Percentiles rank a stretch among this genome's conserved stretches.
Conservation (phyloP, 352 stramenopile genomes). For the Pythium phragmiticola region DNA sequence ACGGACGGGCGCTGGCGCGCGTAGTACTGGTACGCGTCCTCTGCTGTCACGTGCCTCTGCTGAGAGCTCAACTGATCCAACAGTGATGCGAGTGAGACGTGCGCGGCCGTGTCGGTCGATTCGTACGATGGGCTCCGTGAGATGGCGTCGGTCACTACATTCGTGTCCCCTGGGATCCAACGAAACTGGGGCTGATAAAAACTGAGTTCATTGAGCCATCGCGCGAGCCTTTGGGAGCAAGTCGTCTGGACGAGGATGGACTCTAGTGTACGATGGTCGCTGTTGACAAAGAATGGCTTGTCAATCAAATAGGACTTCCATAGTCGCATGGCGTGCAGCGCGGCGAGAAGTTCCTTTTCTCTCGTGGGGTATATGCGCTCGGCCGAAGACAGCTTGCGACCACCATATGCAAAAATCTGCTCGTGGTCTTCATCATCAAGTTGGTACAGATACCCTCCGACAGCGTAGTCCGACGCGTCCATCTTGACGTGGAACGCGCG, state of each 20-base stretch:
- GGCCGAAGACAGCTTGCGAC: slow-evolving; percentile 14
- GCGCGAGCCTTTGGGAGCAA: slow-evolving; percentile 10
- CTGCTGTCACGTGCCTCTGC: background rate
- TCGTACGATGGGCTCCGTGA: background rate
- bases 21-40: background rate
- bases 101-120: background rate
- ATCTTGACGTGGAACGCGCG: slow-evolving; percentile 11
- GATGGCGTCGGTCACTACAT: slow-evolving; percentile 13
- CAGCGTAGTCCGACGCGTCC: slow-evolving; percentile 16
- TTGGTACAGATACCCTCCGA: slow-evolving; percentile 22
- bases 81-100: background rate
- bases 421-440: slow-evolving; percentile 4
- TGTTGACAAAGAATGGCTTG: slow-evolving; percentile 22
- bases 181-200: slow-evolving; percentile 22
- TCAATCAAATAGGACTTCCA: slow-evolving; percentile 21
- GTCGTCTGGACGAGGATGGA: slow-evolving; percentile 19
- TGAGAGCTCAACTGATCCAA: background rate
- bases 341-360: slow-evolving; percentile 18
- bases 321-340: slow-evolving; percentile 6
- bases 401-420: slow-evolving; percentile 14
- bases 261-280: slow-evolving; percentile 20
- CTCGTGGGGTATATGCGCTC: slow-evolving; percentile 13
- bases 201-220: slow-evolving; percentile 24
- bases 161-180: slow-evolving; percentile 21
- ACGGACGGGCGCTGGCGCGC: slow-evolving; percentile 1